Base-by-base conservation (phyloP, 2,329 filamentous ascomycete species). In the Blastomyces gilchristii region DNA sequence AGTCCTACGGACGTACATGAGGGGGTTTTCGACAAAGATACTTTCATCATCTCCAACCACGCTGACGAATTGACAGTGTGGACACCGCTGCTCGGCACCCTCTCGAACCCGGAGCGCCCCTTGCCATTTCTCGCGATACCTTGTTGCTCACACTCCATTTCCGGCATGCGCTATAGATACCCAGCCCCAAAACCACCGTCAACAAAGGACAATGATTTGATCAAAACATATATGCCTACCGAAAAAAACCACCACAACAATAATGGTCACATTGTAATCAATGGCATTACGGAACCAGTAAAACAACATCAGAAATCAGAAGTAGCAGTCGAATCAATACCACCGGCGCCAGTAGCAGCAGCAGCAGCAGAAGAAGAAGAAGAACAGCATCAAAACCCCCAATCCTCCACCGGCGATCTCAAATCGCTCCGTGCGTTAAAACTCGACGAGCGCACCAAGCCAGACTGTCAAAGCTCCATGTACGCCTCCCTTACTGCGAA, bases 41-140 rank as follows among this genome's bases (percentile, higher is more conserved):
- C 91, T 0, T 99, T 99, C 75, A 91, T 99, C 69, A 88, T 99
- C 66, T 96, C 91, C 58, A 99, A 99, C 72, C 94, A 99, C 74
- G 93, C 93, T 12, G 94, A 99, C 72, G 92, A 99, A 76, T 82
- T 99, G 16, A 99, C 94, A 0, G 85, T 90, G 0, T 99, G 94
- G 94, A 97, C 94, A 0, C 94, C 94, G 0, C 82, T 97, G 22
- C 83, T 99, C 50, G 92, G 90, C 0, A 84, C 85, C 7, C 78
- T 91, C 1, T 71, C 77, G 2, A 70, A 67, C 61, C 74, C 73
- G 0, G 62, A 63, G 18, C 91, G 88, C 0, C 77, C 83, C 1
- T 88, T 88, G 12, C 88, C 91, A 0, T 99, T 97, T 74, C 85
- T 99, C 65, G 89, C 90, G 68, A 96, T 99, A 54, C 94, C 94